These are phyloP conservation scores for Nyssa sinensis DNA, from an alignment of 148 eudicot genomes.

Conservation along the genomic window DNA sequence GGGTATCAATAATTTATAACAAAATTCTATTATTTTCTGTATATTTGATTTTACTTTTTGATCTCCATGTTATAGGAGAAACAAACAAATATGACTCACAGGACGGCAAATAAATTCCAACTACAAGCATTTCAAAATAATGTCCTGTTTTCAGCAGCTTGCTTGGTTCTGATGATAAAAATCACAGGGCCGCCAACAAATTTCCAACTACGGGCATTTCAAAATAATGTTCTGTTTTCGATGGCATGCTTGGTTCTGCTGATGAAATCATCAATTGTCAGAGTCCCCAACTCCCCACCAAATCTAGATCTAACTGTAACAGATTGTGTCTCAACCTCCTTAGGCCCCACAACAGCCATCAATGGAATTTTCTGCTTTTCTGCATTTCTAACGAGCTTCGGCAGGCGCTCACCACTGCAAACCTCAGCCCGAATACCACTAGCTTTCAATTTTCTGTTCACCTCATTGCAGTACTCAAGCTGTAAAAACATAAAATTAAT, in stretches of 20 bases:
- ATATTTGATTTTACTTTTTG: not conserved
- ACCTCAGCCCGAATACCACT: constrained; percentile 76
- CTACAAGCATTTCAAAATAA: no score
- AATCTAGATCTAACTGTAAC: constrained; percentile 89
- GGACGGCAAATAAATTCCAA: no score
- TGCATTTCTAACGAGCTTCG: constrained; percentile 79
- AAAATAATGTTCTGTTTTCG: constrained; percentile 57
- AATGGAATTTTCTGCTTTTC: constrained; percentile 91
- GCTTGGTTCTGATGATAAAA: no score
- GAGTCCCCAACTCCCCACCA: constrained; percentile 76
- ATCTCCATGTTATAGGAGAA: not conserved
- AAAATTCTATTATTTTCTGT: not conserved
- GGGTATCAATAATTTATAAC: no score
- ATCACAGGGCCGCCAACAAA: constrained; percentile 1
- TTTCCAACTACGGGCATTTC: constrained; percentile 12
- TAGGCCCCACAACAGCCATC: constrained; percentile 91
- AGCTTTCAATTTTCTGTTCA: constrained; percentile 51
- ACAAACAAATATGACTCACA: no score
- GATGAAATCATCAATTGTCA: constrained; percentile 63
- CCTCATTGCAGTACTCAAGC: constrained; percentile 73
- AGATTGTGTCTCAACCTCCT: constrained; percentile 72
- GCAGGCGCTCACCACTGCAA: constrained; percentile 88
- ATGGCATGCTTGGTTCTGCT: constrained; percentile 47
- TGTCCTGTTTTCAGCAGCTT: not conserved
- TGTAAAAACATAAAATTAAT: constrained; percentile 23